Evolutionary conservation across 257 asterid genomes (phyloP).

Genomic region (Agastache rugosa): DNA sequence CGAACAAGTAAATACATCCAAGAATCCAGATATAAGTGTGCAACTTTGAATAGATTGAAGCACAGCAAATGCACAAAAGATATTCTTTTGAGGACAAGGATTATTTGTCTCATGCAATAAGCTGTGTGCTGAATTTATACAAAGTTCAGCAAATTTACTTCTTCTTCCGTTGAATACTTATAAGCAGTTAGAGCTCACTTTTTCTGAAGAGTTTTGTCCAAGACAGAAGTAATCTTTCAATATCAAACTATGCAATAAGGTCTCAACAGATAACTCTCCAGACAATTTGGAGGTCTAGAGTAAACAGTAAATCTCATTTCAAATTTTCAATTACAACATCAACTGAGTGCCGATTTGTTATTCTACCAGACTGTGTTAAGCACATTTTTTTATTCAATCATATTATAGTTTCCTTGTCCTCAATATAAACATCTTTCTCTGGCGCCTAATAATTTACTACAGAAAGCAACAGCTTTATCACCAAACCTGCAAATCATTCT

Average conservation of each 20-base stretch:
- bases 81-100: neutral
- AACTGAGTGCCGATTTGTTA: neutral
- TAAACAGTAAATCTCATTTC: neutral
- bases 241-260: neutral
- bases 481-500: neutral
- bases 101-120: neutral
- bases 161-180: neutral
- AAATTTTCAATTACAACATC: neutral
- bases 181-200: slow-evolving; percentile 11
- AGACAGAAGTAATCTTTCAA: neutral
- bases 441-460: neutral
- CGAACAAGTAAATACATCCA: slow-evolving; percentile 14
- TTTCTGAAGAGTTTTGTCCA: neutral
- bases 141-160: neutral
- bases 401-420: neutral
- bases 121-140: neutral
- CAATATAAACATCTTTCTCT: neutral
- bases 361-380: neutral
- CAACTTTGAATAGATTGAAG: neutral
- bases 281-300: neutral
- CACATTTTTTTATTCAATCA: neutral
- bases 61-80: neutral
- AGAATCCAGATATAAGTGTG: neutral
- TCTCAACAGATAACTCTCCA: neutral
- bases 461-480: neutral